Percentiles rank a stretch among this genome's conserved stretches.
Conservation (phyloP, 2,329 filamentous ascomycete species). For the Colletotrichum eremochloae region DNA sequence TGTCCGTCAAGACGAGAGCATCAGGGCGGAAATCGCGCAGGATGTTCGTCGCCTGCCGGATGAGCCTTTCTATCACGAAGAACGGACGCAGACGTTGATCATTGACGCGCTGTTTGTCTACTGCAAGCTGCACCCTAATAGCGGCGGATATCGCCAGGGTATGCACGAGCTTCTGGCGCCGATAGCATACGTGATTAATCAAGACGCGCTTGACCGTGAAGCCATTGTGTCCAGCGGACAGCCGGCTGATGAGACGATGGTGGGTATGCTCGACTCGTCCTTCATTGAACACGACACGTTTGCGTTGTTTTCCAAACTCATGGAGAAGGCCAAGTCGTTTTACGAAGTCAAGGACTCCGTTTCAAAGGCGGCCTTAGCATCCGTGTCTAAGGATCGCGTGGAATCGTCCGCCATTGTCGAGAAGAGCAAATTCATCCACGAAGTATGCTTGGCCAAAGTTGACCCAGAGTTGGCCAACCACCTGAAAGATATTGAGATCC, state of each 20-base stretch:
- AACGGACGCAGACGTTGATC: constrained; percentile 82
- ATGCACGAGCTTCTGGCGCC: constrained; percentile 98
- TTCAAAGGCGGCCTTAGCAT: constrained; percentile 36
- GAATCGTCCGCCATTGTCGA: constrained; percentile 80
- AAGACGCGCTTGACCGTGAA: constrained; percentile 78
- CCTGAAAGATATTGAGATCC: constrained; percentile 84
- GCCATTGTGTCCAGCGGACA: constrained; percentile 50
- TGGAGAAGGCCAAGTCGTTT: constrained; percentile 88
- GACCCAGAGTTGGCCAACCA: constrained; percentile 89
- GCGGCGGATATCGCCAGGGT: constrained; percentile 94
- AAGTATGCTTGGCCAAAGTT: constrained; percentile 80
- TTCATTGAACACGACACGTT: constrained; percentile 94
- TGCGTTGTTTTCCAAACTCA: constrained; percentile 84
- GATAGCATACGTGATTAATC: constrained; percentile 85
- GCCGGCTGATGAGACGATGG: constrained; percentile 66
- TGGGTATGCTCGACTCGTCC: constrained; percentile 75
- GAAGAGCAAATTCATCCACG: constrained; percentile 88
- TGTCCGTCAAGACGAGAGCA: constrained; percentile 85
- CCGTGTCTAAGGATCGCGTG: constrained; percentile 44
- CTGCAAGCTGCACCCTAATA: constrained; percentile 88
- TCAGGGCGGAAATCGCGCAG: constrained; percentile 90
- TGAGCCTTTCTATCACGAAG: constrained; percentile 88
- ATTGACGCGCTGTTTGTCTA: constrained; percentile 94
- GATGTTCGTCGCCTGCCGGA: constrained; percentile 96
- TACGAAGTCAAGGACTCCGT: constrained; percentile 77